A percentile compares a stretch with the other conserved stretches of the same genome.
Conservation (phyloP, 202 grass and related monocot species). For the Musa balbisiana region DNA sequence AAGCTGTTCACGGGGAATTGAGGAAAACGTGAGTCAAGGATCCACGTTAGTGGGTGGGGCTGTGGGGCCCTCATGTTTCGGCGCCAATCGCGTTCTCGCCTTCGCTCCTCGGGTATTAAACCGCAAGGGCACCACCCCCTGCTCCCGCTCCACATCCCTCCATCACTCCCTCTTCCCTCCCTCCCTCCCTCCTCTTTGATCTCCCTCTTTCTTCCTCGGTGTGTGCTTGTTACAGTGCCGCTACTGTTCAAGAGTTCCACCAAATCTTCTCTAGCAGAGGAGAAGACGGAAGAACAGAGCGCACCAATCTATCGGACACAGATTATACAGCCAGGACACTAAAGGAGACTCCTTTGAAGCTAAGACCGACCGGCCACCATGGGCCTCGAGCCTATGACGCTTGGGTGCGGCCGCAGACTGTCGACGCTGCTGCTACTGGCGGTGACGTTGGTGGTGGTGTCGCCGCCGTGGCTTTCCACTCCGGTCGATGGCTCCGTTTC, state of each 20-base stretch:
- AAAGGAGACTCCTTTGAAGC: not conserved
- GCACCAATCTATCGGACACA: not conserved
- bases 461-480: slow-evolving; percentile 8
- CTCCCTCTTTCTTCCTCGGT: too few relatives aligned
- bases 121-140: too few relatives aligned
- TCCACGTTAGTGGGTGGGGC: too few relatives aligned
- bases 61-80: too few relatives aligned
- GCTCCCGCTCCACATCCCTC: too few relatives aligned
- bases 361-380: not conserved
- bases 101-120: too few relatives aligned
- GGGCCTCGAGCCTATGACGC: not conserved
- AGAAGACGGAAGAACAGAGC: not conserved
- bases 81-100: too few relatives aligned
- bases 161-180: too few relatives aligned
- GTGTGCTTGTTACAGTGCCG: not conserved
- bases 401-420: not conserved
- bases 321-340: not conserved
- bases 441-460: not conserved
- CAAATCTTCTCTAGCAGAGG: not conserved
- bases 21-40: too few relatives aligned
- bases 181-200: too few relatives aligned
- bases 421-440: not conserved
- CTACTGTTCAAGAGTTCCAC: not conserved
- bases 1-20: too few relatives aligned
- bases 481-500: slow-evolving; percentile 55